Base-by-base conservation (phyloP, 129 eudicot species). In the Scalesia atractyloides region DNA sequence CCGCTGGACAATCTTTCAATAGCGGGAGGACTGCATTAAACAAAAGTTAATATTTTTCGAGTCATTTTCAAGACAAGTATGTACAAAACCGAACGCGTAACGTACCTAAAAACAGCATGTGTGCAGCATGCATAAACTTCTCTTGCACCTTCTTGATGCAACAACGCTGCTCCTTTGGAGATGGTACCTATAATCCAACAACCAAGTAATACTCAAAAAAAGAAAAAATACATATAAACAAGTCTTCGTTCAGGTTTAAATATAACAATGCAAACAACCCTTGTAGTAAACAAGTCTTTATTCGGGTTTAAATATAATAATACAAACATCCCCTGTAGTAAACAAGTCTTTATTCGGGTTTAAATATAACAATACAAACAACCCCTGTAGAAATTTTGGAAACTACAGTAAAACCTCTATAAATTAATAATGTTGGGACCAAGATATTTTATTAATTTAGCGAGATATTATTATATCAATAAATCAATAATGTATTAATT, bases 101-200 rank as follows among this genome's bases (percentile, higher is more conserved):
- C 13, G 22, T 82, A 94, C 98, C 97, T 94, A 82, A 90, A 88
- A 24, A 90, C 97, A 56, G 91, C 96, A 84, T 90, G 98, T 22
- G 98, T 94, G 79, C 88, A 72, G 83, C 98, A 94, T 22, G 97
- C 98, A 83, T 90, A 94, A 43, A 94, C 98, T 85, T 94, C 96
- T 79, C 98, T 86, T 53, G 97, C 98, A 68, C 98, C 98, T 84
- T 90, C 93, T 66, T 88, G 91, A 78, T 90, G 98, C 70, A 94
- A 74, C 20, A 90, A 78, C 43, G 86, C 96, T 64, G 98, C 98
- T 74, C 98, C 98, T 83, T 94, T 90, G 19, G 97, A 76, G 66
- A 94, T 94, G 20, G 97, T 90, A 68, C 98, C 98, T 94, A 73
- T 44, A 67, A 78, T 49, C 64, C 73, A 87, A 53, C 69, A 75